These are phyloP conservation scores for Ganoderma boninense DNA, from an alignment of 1,284 basidiomycete genomes.

Conservation along the genomic window DNA sequence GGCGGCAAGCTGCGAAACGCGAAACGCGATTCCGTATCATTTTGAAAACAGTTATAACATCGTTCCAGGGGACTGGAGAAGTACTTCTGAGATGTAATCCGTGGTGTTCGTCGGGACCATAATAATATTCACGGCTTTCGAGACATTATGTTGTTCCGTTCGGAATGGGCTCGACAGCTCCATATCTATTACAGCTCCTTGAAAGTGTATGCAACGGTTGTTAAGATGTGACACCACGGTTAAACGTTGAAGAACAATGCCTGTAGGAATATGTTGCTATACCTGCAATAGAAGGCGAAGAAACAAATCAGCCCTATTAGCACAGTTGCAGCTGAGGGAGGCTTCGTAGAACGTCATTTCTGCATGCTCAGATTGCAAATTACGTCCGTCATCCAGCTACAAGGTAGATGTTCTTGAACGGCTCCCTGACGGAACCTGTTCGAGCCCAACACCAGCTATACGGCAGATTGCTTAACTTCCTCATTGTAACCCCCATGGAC, in stretches of 20 bases:
- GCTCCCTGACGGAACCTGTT: constrained; percentile 27
- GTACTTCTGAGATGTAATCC: no score
- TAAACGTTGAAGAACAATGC: not conserved
- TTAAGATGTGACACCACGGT: no score
- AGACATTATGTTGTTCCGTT: no score
- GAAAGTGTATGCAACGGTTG: no score
- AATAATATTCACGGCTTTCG: no score
- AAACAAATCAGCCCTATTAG: not conserved
- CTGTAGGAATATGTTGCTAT: not conserved
- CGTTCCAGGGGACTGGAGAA: not conserved
- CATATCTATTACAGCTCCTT: no score
- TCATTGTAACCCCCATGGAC: constrained; percentile 9
- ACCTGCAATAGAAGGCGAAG: not conserved
- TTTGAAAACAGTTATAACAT: no score
- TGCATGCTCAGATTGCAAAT: constrained; percentile 52
- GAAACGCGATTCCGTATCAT: no score
- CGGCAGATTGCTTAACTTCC: constrained; percentile 26
- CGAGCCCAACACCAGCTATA: constrained; percentile 24
- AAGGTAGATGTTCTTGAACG: constrained; percentile 15
- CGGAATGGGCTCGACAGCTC: no score
- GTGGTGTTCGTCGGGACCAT: no score
- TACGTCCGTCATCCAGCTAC: constrained; percentile 49
- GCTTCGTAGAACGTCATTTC: not conserved
- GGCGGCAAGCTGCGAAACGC: no score
- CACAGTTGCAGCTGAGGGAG: not conserved